phyloP scores from a whole-genome alignment of 2,329 filamentous ascomycete genomes.

The Penicillium sp. region DNA sequence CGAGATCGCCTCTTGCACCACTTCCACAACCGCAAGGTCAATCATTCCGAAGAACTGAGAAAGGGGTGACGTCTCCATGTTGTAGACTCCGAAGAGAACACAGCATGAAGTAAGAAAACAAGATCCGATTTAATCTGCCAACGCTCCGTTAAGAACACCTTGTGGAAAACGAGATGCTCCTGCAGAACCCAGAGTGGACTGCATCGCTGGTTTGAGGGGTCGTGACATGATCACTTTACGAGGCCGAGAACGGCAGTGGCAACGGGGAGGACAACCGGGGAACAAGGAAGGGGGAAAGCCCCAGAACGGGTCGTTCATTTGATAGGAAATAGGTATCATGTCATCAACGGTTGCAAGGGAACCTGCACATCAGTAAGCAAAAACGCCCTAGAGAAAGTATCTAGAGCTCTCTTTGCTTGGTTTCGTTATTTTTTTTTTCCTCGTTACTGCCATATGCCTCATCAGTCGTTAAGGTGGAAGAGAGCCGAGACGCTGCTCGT shows the following conservation, averaged over 20 bases:
- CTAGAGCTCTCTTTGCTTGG: slow-evolving; percentile 4
- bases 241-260: slow-evolving; percentile 7
- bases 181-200: slow-evolving; percentile 68
- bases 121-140: slow-evolving; percentile 58
- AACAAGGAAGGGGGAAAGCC: neutral
- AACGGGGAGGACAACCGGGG: neutral
- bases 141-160: slow-evolving; percentile 78
- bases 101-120: slow-evolving; percentile 24
- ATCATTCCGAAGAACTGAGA: slow-evolving; percentile 11
- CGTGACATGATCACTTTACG: slow-evolving; percentile 11
- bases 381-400: slow-evolving; percentile 14
- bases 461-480: slow-evolving; percentile 61
- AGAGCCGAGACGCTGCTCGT: slow-evolving; percentile 50
- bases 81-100: slow-evolving; percentile 12
- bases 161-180: slow-evolving; percentile 64
- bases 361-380: slow-evolving; percentile 24
- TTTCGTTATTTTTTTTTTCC: slow-evolving; percentile 7
- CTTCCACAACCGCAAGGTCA: slow-evolving; percentile 16
- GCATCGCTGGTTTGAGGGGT: slow-evolving; percentile 63
- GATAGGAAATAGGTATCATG: slow-evolving; percentile 25
- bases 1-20: slow-evolving; percentile 15
- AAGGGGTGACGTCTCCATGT: slow-evolving; percentile 9
- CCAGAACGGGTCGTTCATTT: slow-evolving; percentile 11
- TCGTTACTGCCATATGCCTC: slow-evolving; percentile 22
- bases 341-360: slow-evolving; percentile 19